Conservation (phyloP, 148 eudicot genomes). For the Vaccinium corymbosum region DNA sequence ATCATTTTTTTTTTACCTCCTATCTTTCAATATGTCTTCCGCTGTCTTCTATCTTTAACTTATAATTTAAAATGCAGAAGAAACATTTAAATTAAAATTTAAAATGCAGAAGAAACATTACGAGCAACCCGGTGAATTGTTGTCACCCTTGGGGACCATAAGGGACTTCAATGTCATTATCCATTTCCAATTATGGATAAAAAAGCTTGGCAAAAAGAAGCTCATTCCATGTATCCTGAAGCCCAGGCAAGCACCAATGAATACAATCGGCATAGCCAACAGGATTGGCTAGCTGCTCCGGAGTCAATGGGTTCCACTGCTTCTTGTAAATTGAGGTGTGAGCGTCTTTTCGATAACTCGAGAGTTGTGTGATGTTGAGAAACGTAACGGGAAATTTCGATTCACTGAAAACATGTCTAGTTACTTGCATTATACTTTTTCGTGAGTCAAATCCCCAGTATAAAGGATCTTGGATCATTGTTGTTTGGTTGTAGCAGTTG, state of each 20-base stretch:
- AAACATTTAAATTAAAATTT: no score
- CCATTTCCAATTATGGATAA: conserved; percentile 43
- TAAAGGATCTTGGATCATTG: conserved; percentile 53
- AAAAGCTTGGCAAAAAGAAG: conserved; percentile 81
- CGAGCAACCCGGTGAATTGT: no score
- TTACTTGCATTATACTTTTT: conserved; percentile 69
- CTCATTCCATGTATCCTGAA: conserved; percentile 97
- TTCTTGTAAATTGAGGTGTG: conserved; percentile 93
- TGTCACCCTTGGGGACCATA: background rate
- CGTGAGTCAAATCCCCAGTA: conserved; percentile 77
- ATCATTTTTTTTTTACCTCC: no score
- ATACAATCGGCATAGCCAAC: conserved; percentile 81
- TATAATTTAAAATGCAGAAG: no score
- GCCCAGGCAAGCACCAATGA: conserved; percentile 93
- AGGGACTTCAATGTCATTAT: background rate
- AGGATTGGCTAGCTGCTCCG: conserved; percentile 75
- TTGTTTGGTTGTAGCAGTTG: conserved; percentile 83
- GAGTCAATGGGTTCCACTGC: conserved; percentile 76
- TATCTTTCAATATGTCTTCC: no score
- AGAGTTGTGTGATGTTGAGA: conserved; percentile 78
- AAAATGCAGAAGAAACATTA: background rate
- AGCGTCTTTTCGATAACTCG: conserved; percentile 79
- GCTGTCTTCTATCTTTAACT: no score
- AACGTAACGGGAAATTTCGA: conserved; percentile 61
- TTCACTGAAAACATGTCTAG: conserved; percentile 57